phyloP scores from a whole-genome alignment of 805 yeast genomes.

The Debaryomyces tyrocola region DNA sequence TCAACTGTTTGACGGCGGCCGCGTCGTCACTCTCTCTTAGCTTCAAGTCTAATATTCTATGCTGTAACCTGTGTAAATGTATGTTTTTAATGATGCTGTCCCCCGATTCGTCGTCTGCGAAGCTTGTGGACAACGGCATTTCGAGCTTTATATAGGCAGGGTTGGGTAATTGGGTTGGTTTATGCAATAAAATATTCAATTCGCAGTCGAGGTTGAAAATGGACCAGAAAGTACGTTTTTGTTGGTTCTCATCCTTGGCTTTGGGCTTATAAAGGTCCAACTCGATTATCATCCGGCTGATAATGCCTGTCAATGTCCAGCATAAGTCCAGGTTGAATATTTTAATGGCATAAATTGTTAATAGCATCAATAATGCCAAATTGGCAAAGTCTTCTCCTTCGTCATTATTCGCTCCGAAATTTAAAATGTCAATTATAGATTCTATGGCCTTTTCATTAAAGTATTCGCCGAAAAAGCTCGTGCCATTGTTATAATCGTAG shows the following conservation, averaged over 20 bases:
- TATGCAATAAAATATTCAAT: conserved; percentile 30
- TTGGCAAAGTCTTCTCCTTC: conserved; percentile 25
- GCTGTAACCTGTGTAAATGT: conserved; percentile 22
- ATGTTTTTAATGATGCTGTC: conserved; percentile 21
- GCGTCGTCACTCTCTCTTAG: conserved; percentile 2
- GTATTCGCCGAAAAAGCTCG: conserved; percentile 20
- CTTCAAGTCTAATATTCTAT: conserved; percentile 20
- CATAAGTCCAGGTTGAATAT: conserved; percentile 25
- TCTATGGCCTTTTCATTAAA: conserved; percentile 34
- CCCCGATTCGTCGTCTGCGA: conserved; percentile 23
- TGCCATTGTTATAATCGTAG: conserved; percentile 26
- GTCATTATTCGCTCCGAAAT: conserved; percentile 22
- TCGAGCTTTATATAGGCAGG: conserved; percentile 17
- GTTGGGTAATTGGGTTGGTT: conserved; percentile 36
- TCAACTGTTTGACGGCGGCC: conserved; percentile 14
- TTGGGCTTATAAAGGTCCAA: conserved; percentile 19
- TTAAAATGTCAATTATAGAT: conserved; percentile 32
- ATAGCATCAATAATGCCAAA: conserved; percentile 29
- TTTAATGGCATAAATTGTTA: conserved; percentile 31
- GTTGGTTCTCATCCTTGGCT: conserved; percentile 2
- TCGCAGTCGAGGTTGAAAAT: conserved; percentile 40
- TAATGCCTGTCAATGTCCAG: conserved; percentile 38
- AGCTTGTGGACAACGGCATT: conserved; percentile 12
- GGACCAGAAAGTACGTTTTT: conserved; percentile 34
- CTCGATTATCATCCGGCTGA: conserved; percentile 26